These are phyloP conservation scores for Oxyria digyna DNA, from an alignment of 148 eudicot genomes.

Conservation along the genomic window DNA sequence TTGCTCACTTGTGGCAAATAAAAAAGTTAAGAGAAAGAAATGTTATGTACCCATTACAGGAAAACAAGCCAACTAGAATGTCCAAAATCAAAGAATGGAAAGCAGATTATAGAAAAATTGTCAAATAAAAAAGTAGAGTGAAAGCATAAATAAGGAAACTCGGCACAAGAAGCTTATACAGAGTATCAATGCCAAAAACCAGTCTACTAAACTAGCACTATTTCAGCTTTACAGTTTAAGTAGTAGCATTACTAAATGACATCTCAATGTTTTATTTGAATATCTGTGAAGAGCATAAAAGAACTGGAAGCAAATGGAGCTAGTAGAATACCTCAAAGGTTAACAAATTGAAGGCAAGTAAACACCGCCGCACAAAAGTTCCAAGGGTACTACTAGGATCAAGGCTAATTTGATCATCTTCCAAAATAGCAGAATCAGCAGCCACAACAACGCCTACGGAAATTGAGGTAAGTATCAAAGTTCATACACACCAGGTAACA, in stretches of 20 bases:
- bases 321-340: constrained; percentile 70
- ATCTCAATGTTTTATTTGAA: not conserved
- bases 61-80: not conserved
- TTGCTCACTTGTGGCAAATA: not conserved
- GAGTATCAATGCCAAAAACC: not conserved
- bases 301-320: not conserved
- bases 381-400: constrained; percentile 86
- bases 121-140: not conserved
- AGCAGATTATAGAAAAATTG: not conserved
- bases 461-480: not conserved
- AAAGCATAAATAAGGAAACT: not conserved
- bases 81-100: not conserved
- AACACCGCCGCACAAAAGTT: constrained; percentile 59
- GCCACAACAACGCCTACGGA: constrained; percentile 61
- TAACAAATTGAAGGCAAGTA: constrained; percentile 64
- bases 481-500: not conserved
- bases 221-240: not conserved
- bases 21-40: not conserved
- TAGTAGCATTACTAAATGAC: not conserved
- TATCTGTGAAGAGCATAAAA: not conserved
- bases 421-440: constrained; percentile 46
- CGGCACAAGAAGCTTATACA: not conserved
- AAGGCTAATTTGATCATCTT: constrained; percentile 84
- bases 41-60: not conserved
- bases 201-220: not conserved